A percentile compares a stretch with the other conserved stretches of the same genome.
phyloP scores from a whole-genome alignment of 176 grass and related monocot species.

The Hordeum marinum region DNA sequence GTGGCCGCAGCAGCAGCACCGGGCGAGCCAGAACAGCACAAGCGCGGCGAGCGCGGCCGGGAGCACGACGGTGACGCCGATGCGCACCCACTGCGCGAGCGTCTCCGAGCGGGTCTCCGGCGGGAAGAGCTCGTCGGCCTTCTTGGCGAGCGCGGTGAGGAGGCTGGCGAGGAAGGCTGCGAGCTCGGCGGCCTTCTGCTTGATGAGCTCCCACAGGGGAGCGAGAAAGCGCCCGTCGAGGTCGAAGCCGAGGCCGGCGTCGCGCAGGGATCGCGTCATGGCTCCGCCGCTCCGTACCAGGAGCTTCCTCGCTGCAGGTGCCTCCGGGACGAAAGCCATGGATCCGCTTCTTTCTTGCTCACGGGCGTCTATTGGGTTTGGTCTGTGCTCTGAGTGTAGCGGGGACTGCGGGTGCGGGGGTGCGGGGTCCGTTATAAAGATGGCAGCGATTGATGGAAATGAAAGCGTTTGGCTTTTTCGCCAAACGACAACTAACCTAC shows the following conservation, averaged over 20 bases:
- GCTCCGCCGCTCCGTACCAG: neutral
- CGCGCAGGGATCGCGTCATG: neutral
- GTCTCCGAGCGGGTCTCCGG: conserved; percentile 25
- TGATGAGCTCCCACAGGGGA: conserved; percentile 11
- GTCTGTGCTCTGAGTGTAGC: no score
- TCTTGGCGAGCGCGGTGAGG: neutral
- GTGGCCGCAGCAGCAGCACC: neutral
- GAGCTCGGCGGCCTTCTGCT: conserved; percentile 5
- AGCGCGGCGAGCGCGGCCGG: neutral
- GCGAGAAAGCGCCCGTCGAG: neutral
- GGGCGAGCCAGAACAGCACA: neutral
- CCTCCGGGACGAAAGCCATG: neutral
- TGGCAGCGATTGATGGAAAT: no score
- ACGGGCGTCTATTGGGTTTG: no score
- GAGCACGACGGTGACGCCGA: conserved; percentile 3
- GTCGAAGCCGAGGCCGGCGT: neutral
- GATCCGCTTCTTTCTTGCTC: neutral
- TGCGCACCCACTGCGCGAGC: neutral
- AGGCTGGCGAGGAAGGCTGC: neutral
- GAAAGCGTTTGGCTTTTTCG: no score
- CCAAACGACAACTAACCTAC: no score
- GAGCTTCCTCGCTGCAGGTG: conserved; percentile 19
- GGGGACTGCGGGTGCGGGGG: no score
- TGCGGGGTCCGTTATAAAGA: no score
- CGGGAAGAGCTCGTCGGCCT: conserved; percentile 27